Base-by-base conservation (phyloP, 441 rosid species). In the Pelargonium hybrid region DNA sequence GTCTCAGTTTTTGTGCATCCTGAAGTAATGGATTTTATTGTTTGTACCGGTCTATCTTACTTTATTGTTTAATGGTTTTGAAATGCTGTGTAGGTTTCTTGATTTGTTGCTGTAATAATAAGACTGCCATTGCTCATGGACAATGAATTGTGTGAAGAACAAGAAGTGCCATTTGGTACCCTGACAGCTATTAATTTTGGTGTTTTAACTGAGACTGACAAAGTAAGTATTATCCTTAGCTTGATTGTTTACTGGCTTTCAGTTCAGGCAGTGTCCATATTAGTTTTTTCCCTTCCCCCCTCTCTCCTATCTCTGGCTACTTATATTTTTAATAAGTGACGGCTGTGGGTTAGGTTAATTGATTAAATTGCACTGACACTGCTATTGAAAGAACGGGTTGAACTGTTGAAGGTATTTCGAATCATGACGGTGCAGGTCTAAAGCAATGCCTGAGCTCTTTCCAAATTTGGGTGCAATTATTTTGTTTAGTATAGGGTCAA, bases 151-250 rank as follows among this genome's bases (percentile, higher is more conserved):
- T 61, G 10, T 71, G 86, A 81, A 81, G 84, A 76, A 80, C 81
- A 71, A 73, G 71, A 85, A 64, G 81, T 81, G 54, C 92, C 93
- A 5, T 21, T 79, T 37, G 97, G 80, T 54, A 45, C 65, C 11
- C 43, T 93, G 67, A 86, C 72, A 15, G 79, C 87, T 11, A 74
- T 93, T 43, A 59, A 52, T 21, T 87, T 93, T 72, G 77, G 87
- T 74, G 77, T 93, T 79, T 79, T 88, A 9, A 85, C 76, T 0
- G 82, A 87, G 25, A 39, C 66, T 26, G 96, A 93, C 67, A 82
- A 79, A 54, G 98, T 87, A 77, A 82, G 87, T 74, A 45, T 17
- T 45, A 31, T 15, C 26, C 34, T 54, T 52, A 39, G 29, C 8
- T 62, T 17, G 7, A 65, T 34, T 67, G 37, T 65, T 17, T 26